Base-by-base conservation (phyloP, 2,329 filamentous ascomycete genomes). In the Microsporum audouinii region DNA sequence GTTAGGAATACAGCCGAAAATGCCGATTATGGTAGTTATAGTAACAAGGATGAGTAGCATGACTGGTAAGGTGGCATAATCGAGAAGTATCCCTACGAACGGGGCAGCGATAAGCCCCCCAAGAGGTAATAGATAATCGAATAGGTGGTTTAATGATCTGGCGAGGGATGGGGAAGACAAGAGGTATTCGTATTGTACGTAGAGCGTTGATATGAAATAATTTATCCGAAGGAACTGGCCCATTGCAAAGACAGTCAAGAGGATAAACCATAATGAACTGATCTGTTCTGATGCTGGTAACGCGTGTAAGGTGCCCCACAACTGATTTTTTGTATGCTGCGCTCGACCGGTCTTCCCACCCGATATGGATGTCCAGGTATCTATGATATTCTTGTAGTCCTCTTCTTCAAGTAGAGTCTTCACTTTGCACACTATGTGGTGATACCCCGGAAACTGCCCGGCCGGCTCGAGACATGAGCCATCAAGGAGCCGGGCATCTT, bases 281-380 rank as follows among this genome's bases (percentile, higher is more conserved):
- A 96, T 87, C 73, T 96, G 91, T 68, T 89, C 76, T 27, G 79
- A 68, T 0, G 88, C 88, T 0, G 87, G 83, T 65, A 80, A 79
- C 58, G 85, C 84, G 70, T 96, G 91, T 74, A 96, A 82, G 27
- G 87, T 87, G 31, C 91, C 91, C 88, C 89, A 96, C 38, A 96
- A 38, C 1, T 60, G 79, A 51, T 83, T 81, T 45, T 88, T 86
- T 63, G 94, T 87, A 64, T 91, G 87, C 38, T 82, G 82, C 31
- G 87, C 82, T 49, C 88, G 75, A 59, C 86, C 83, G 0, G 82
- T 80, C 7, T 23, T 34, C 34, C 23, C 23, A 39, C n/a, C 56
- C 43, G 36, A 12, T 4, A 39, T 7, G 5, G 27, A 12, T 5
- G 10, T 43, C 34, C 34, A 27, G 36, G 7, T 34, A 36, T 33